Evolutionary conservation across 495 filamentous ascomycete genomes (phyloP).

Genomic region (Tuber microsphaerosporum): DNA sequence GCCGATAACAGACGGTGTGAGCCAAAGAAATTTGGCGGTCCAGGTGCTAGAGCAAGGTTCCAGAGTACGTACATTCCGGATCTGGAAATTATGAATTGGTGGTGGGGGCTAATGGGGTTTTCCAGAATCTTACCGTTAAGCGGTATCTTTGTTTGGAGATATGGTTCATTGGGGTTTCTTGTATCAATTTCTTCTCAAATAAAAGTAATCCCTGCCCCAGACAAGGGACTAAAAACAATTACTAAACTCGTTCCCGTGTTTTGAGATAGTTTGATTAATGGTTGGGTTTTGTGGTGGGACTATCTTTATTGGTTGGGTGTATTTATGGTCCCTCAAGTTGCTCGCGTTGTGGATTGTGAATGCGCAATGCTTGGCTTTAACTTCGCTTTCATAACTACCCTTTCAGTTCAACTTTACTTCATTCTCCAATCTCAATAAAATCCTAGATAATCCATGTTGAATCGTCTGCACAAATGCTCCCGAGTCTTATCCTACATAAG

Average conservation of each 20-base stretch:
- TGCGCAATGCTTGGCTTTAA: background rate
- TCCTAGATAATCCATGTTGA: background rate
- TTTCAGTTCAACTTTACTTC: background rate
- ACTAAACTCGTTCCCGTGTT: background rate
- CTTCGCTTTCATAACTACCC: background rate
- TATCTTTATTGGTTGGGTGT: background rate
- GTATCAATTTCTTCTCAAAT: background rate
- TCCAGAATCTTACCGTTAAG: constrained; percentile 58
- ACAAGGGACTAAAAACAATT: background rate
- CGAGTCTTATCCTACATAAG: background rate
- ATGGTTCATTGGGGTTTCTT: constrained; percentile 13
- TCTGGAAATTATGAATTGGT: constrained; percentile 44
- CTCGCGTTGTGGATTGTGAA: background rate
- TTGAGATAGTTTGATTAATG: background rate
- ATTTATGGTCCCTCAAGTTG: background rate
- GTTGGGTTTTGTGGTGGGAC: background rate
- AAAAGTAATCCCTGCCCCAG: background rate
- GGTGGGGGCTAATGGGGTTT: constrained; percentile 4
- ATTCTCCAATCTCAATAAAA: background rate
- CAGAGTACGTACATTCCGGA: constrained; percentile 70
- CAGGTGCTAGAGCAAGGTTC: constrained; percentile 90
- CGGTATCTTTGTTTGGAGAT: background rate
- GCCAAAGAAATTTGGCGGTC: constrained; percentile 89
- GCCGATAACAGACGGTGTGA: constrained; percentile 93
- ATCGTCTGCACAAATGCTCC: background rate